phyloP scores from a whole-genome alignment of 805 yeast species.

The Tetrapisispora phaffii region DNA sequence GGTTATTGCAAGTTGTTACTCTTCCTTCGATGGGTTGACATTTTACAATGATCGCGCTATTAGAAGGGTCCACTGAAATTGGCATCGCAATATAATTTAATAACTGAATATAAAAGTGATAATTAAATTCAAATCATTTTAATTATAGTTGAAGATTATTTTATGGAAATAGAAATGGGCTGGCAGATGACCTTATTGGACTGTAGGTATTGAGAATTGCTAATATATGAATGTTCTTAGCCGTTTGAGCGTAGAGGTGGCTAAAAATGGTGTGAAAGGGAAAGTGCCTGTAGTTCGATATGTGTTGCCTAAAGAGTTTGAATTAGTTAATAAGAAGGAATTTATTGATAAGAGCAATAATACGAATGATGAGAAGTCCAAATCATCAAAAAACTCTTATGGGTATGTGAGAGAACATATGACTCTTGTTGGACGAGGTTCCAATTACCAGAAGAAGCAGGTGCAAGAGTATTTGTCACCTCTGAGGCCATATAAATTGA shows the following conservation, averaged over 20 bases:
- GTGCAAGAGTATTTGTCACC: constrained; percentile 26
- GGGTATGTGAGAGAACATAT: constrained; percentile 1
- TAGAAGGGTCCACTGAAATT: too few relatives aligned
- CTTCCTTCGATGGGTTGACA: too few relatives aligned
- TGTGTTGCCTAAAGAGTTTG: neutral
- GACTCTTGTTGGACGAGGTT: constrained; percentile 23
- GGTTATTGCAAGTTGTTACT: too few relatives aligned
- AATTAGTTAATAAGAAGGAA: too few relatives aligned
- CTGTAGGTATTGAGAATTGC: neutral
- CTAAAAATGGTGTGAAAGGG: neutral
- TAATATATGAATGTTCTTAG: constrained; percentile 2
- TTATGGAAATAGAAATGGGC: neutral
- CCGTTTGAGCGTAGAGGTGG: neutral
- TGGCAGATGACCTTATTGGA: neutral
- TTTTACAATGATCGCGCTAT: too few relatives aligned
- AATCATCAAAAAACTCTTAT: neutral
- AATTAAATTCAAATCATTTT: too few relatives aligned
- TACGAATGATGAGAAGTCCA: too few relatives aligned
- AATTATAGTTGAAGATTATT: too few relatives aligned
- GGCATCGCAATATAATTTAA: too few relatives aligned
- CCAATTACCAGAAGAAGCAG: constrained; percentile 20
- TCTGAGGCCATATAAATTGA: constrained; percentile 17
- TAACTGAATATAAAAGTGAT: too few relatives aligned
- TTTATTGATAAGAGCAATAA: neutral
- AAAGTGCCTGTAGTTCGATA: neutral